These are phyloP conservation scores for Aspergillus sp. DNA, from an alignment of 2,329 filamentous ascomycete species.

Conservation along the genomic window DNA sequence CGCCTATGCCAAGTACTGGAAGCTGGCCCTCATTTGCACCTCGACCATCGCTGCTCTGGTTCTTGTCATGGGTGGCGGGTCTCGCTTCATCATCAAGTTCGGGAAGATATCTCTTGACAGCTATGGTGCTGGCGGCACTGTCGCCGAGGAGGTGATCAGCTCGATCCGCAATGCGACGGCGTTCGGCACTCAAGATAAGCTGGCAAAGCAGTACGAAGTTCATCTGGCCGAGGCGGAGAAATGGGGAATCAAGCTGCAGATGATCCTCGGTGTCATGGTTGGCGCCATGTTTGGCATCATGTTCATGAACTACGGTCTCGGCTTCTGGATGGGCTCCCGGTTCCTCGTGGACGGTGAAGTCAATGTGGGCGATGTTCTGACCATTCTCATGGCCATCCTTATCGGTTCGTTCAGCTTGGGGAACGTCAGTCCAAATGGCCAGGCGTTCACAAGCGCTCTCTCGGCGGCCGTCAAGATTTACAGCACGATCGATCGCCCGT, in stretches of 20 bases:
- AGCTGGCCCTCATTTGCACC: slow-evolving; percentile 76
- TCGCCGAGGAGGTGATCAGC: slow-evolving; percentile 90
- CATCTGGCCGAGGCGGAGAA: slow-evolving; percentile 65
- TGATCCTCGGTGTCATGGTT: slow-evolving; percentile 65
- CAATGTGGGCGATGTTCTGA: slow-evolving; percentile 62
- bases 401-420: slow-evolving; percentile 88
- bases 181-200: slow-evolving; percentile 84
- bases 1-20: slow-evolving; percentile 86
- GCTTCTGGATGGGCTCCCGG: slow-evolving; percentile 77
- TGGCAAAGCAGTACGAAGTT: slow-evolving; percentile 74
- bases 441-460: slow-evolving; percentile 74
- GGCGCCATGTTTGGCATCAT: slow-evolving; percentile 74
- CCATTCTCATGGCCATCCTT: slow-evolving; percentile 81
- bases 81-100: slow-evolving; percentile 66
- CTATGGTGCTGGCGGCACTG: slow-evolving; percentile 74
- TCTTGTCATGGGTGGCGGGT: slow-evolving; percentile 65
- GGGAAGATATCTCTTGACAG: slow-evolving; percentile 68
- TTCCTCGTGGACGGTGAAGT: slow-evolving; percentile 61
- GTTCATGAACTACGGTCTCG: slow-evolving; percentile 77
- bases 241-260: slow-evolving; percentile 68
- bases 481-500: slow-evolving; percentile 79
- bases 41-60: slow-evolving; percentile 73
- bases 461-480: slow-evolving; percentile 87
- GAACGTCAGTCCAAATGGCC: slow-evolving; percentile 73
- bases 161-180: slow-evolving; percentile 87